phyloP scores from a whole-genome alignment of 257 asterid species.

The Nicotiana knightiana region DNA sequence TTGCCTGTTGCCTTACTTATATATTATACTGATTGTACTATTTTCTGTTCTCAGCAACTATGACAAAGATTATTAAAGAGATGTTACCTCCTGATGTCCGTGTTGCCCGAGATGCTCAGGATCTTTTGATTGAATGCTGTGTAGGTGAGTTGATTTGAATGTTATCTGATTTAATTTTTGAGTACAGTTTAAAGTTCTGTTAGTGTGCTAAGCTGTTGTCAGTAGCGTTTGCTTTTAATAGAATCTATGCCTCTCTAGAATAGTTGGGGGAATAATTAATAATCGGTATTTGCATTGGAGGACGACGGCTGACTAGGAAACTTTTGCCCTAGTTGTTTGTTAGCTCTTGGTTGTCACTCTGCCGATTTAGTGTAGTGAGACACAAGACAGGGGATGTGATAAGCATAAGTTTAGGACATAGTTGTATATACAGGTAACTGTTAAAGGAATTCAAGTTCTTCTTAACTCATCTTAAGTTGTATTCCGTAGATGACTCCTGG shows the following conservation, averaged over 20 bases:
- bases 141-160: slow-evolving; percentile 49
- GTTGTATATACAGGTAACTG: not conserved
- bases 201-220: not conserved
- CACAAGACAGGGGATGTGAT: not conserved
- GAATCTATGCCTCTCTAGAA: not conserved
- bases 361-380: not conserved
- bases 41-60: slow-evolving; percentile 29
- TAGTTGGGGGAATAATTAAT: not conserved
- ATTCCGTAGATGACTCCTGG: not conserved
- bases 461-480: not conserved
- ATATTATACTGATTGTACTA: not conserved
- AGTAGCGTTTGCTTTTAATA: not conserved
- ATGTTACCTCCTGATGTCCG: slow-evolving; percentile 99
- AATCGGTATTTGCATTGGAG: not conserved
- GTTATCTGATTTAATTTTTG: not conserved
- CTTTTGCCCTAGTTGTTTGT: not conserved
- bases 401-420: not conserved
- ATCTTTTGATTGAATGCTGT: slow-evolving; percentile 93
- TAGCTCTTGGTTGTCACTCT: not conserved
- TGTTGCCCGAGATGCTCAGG: slow-evolving; percentile 95
- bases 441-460: not conserved
- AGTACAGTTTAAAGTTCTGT: not conserved
- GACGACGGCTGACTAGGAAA: not conserved
- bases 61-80: slow-evolving; percentile 56
- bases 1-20: not conserved